phyloP scores from a whole-genome alignment of 306 rosid genomes.

The Prunus campanulata region DNA sequence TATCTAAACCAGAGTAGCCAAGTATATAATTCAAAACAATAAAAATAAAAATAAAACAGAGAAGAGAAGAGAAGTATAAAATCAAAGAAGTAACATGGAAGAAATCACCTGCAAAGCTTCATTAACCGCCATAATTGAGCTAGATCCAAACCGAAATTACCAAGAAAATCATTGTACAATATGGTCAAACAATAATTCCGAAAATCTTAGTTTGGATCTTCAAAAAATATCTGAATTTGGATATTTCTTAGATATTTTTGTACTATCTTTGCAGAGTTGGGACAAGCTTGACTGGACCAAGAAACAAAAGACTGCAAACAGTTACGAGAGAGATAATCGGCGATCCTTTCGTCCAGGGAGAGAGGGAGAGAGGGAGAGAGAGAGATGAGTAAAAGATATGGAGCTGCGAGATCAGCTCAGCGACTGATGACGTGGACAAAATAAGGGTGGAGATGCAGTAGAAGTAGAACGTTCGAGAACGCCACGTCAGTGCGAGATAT shows the following conservation, averaged over 20 bases:
- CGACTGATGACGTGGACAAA: slow-evolving; percentile 49
- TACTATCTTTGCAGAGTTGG: not conserved
- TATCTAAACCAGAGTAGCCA: not conserved
- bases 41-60: not conserved
- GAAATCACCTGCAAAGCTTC: slow-evolving; percentile 42
- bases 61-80: not conserved
- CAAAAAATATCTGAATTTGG: not conserved
- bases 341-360: slow-evolving; percentile 23
- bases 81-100: not conserved
- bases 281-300: slow-evolving; percentile 35
- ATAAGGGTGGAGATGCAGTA: slow-evolving; percentile 29
- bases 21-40: not conserved
- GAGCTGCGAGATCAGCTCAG: slow-evolving; percentile 24
- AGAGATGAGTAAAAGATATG: not conserved
- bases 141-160: slow-evolving; percentile 41
- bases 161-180: not conserved
- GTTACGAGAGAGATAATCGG: slow-evolving; percentile 26
- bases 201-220: not conserved
- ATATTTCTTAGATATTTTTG: not conserved
- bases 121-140: slow-evolving; percentile 43
- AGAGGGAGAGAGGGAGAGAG: not conserved
- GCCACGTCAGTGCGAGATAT: slow-evolving; percentile 55
- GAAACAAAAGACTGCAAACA: not conserved
- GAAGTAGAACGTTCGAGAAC: slow-evolving; percentile 25
- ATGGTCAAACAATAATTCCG: not conserved